Base-by-base conservation (phyloP, 75 land plant species). In the Cupressus sempervirens region DNA sequence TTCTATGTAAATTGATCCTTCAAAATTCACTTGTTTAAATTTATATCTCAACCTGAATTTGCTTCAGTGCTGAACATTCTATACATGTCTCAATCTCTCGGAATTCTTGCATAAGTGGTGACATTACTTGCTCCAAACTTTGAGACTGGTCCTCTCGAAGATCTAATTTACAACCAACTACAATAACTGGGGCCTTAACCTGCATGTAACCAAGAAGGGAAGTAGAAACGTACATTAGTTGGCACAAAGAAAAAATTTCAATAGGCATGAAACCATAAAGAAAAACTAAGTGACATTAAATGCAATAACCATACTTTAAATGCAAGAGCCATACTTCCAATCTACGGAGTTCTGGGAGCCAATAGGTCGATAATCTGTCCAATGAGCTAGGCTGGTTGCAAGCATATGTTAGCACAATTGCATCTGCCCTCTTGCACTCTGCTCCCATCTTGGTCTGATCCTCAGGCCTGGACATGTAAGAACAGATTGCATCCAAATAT, bases 1-100 rank as follows among this genome's bases (percentile, higher is more conserved):
- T 43, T 45, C 81, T n/a, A 48, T 10, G 13, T 79, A 79, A 79
- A 76, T 16, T 0, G 23, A 35, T 50, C 46, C 80, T 35, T 76
- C n/a, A 8, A 77, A 77, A 40, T 40, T 79, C 30, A 18, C 10
- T 79, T n/a, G 14, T 10, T 79, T 79, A 41, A 6, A 43, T 26
- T 16, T 79, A 40, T 9, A 45, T 13, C 13, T 45, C 81, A n/a
- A 96, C 99, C 99, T 98, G 99, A 80, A 98, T 98, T 43, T 92
- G 95, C 86, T 91, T 94, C 35, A 89, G 81, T 29, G 99, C 95
- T 36, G 99, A 98, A 86, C 99, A 96, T 81, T 98, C 99, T 50
- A 98, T 95, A 75, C 99, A 98, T 11, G 99, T 98, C 85, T 98
- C 99, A 80, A 98, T 96, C 88, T 98, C 99, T 34, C 98, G 92